Evolutionary conservation across 495 filamentous ascomycete species (phyloP), one percentile per base, ranked within the genome.

Genomic region (Bacidia rubella): DNA sequence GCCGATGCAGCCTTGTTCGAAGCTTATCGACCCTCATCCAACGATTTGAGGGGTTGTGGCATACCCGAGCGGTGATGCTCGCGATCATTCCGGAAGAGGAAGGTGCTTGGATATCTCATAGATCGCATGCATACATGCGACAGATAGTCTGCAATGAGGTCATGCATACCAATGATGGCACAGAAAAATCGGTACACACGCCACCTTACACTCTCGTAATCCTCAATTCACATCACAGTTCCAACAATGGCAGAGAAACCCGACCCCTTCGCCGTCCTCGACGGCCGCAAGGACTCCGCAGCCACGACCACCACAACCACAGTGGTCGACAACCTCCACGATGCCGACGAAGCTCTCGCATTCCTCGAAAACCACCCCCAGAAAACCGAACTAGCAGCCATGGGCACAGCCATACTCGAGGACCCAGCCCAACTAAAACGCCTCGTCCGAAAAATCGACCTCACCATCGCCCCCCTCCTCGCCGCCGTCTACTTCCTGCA

Each of bases 401-500:
- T 60, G 25, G 63, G 62, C 19, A 52, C 32, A 39, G 63, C 62
- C 7, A 65, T 65, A 47, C 56, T 64, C 43, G 57, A 62, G 40
- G 63, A 65, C 49, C 57, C 61, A 11, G 24, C 43, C 0, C 55
- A 53, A 32, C 35, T 60, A 25, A 58, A 56, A 38, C 49, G 44
- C 23, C 54, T 68, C 22, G 60, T 68, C 5, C 64, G 64, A 42
- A 66, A 61, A 50, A 65, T 71, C 26, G 68, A 81, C 54, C 62
- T 70, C 5, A 63, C 66, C 2, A 65, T 80, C 25, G 58, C 78
- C 32, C 70, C 73, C 9, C 62, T 80, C 7, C 66, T 80, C 17
- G 71, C 70, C 17, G 63, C 70, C 0, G 77, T 75, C 19, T 86
- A 86, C 62, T 86, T 86, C 58, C 63, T 85, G 2, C 83, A 86